phyloP scores from a whole-genome alignment of 441 rosid genomes.

The Macaranga tanarius region DNA sequence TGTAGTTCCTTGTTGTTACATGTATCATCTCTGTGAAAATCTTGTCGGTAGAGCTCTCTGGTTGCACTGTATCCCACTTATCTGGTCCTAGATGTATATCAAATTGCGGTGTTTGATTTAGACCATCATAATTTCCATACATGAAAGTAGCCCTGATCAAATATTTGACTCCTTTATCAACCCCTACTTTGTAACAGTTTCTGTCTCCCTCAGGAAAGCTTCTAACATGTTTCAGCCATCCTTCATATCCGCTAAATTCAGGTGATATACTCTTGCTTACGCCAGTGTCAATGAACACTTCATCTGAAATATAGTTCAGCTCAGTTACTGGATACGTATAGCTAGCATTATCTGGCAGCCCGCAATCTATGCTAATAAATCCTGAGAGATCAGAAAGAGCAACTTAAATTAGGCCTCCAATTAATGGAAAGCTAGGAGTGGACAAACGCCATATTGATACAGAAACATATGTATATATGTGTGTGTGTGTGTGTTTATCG shows the following conservation, averaged over 20 bases:
- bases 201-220: conserved; percentile 36
- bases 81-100: conserved; percentile 42
- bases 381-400: conserved; percentile 9
- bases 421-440: neutral
- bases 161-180: conserved; percentile 11
- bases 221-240: conserved; percentile 18
- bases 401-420: no score
- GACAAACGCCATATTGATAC: no score
- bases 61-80: conserved; percentile 33
- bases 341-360: conserved; percentile 21
- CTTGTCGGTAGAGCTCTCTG: conserved; percentile 5
- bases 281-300: conserved; percentile 27
- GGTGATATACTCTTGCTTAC: conserved; percentile 17
- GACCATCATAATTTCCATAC: conserved; percentile 47
- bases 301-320: conserved; percentile 25
- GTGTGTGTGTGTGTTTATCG: no score
- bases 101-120: conserved; percentile 28
- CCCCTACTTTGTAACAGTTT: conserved; percentile 28
- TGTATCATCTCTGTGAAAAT: conserved; percentile 35
- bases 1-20: conserved; percentile 20
- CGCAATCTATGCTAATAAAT: conserved; percentile 42
- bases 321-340: conserved; percentile 21
- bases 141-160: conserved; percentile 36
- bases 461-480: no score
- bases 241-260: neutral